These are phyloP conservation scores for Dictyostelium brefeldianum DNA, from an alignment of 78 protist species.

Conservation along the genomic window DNA sequence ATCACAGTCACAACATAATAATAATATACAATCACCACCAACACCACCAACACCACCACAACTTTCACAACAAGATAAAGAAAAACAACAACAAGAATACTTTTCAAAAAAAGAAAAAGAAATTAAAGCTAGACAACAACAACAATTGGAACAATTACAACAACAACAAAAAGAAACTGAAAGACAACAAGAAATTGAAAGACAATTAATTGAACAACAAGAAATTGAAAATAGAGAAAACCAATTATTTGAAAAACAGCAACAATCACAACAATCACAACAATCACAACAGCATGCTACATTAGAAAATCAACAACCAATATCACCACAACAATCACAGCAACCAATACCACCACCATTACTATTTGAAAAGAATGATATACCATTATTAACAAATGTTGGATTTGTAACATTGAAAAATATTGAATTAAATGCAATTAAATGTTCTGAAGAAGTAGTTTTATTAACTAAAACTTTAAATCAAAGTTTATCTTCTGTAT, in stretches of 20 bases:
- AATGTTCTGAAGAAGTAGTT: conserved; percentile 59
- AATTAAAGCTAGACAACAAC: neutral
- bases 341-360: conserved; percentile 10
- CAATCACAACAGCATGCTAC: neutral
- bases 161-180: neutral
- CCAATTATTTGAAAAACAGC: too few relatives aligned
- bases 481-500: conserved; percentile 43
- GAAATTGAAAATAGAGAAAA: neutral
- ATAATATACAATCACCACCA: neutral
- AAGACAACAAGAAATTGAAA: conserved; percentile 7
- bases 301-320: conserved; percentile 11
- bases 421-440: conserved; percentile 48
- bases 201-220: neutral
- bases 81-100: neutral
- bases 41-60: neutral
- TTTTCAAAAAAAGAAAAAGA: neutral
- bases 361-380: conserved; percentile 31
- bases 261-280: neutral
- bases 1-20: too few relatives aligned
- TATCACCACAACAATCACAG: conserved; percentile 22
- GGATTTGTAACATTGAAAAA: conserved; percentile 58
- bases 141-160: neutral
- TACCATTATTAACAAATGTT: conserved; percentile 49
- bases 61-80: neutral
- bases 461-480: conserved; percentile 31